Conservation (phyloP, 2,329 filamentous ascomycete species). For the Trichophyton rubrum region DNA sequence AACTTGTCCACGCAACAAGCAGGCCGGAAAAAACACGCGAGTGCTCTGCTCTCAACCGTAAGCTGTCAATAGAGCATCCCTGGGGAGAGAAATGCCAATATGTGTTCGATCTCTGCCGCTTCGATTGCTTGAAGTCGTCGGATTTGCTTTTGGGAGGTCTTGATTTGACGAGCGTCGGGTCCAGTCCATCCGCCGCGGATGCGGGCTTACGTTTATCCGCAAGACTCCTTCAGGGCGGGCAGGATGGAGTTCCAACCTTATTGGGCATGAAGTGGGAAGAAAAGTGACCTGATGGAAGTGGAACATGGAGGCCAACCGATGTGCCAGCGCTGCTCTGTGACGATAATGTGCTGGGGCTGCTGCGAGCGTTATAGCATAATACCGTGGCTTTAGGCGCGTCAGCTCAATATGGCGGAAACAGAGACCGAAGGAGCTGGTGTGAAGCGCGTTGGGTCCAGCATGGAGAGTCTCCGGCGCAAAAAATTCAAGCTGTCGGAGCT, state of each 20-base stretch:
- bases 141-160: background rate
- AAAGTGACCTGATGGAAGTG: no score
- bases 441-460: slow-evolving; percentile 18
- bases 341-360: background rate
- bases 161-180: background rate
- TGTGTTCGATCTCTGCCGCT: background rate
- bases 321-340: background rate
- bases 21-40: background rate
- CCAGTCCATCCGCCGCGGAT: no score
- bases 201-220: background rate
- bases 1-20: background rate
- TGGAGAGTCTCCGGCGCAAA: slow-evolving; percentile 27
- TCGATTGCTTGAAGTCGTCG: background rate
- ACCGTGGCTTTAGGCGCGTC: background rate
- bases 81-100: background rate
- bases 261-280: no score
- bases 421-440: slow-evolving; percentile 18
- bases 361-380: background rate
- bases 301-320: background rate
- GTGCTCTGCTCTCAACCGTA: background rate
- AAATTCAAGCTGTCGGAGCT: slow-evolving; percentile 50
- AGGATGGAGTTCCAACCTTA: no score
- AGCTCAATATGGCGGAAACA: slow-evolving; percentile 21
- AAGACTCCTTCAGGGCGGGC: background rate
- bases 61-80: background rate